phyloP scores from a whole-genome alignment of 495 filamentous ascomycete species.

The Lineolata rhizophorae region DNA sequence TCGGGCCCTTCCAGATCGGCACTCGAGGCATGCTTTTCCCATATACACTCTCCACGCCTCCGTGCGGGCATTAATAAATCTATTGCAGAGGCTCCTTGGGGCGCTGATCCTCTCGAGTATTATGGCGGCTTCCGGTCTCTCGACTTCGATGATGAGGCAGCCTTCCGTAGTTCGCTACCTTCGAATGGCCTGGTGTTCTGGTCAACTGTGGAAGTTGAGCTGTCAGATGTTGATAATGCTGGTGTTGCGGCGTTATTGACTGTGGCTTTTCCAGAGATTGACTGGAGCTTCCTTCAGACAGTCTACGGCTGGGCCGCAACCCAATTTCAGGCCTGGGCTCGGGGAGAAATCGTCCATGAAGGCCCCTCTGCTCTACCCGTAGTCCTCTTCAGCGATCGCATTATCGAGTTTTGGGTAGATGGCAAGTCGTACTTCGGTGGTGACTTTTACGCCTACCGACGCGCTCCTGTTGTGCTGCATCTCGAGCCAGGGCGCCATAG shows the following conservation, averaged over 20 bases:
- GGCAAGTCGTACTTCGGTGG: conserved; percentile 30
- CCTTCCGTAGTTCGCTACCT: conserved; percentile 27
- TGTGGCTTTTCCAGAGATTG: conserved; percentile 24
- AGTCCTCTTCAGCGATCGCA: conserved; percentile 20
- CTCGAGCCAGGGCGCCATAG: conserved; percentile 26
- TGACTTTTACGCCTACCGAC: conserved; percentile 30
- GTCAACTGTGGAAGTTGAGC: conserved; percentile 15
- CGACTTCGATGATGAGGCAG: conserved; percentile 16
- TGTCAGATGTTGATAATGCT: conserved; percentile 5
- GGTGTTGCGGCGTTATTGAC: conserved; percentile 16
- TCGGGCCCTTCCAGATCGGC: conserved; percentile 39
- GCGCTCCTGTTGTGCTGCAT: conserved; percentile 25
- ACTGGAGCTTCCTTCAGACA: conserved; percentile 28
- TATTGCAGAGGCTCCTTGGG: conserved; percentile 33
- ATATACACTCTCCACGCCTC: background rate
- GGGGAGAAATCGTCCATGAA: conserved; percentile 21
- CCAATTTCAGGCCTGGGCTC: conserved; percentile 37
- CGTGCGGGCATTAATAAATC: conserved; percentile 1
- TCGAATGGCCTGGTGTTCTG: conserved; percentile 27
- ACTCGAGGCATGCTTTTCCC: conserved; percentile 29
- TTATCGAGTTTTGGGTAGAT: conserved; percentile 31
- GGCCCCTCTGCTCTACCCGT: conserved; percentile 12
- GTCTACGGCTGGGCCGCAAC: conserved; percentile 38
- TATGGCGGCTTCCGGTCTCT: conserved; percentile 28
- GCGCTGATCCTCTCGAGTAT: conserved; percentile 32